Base-by-base conservation (phyloP, 495 filamentous ascomycete genomes). In the Trichoderma orchidacearum region DNA sequence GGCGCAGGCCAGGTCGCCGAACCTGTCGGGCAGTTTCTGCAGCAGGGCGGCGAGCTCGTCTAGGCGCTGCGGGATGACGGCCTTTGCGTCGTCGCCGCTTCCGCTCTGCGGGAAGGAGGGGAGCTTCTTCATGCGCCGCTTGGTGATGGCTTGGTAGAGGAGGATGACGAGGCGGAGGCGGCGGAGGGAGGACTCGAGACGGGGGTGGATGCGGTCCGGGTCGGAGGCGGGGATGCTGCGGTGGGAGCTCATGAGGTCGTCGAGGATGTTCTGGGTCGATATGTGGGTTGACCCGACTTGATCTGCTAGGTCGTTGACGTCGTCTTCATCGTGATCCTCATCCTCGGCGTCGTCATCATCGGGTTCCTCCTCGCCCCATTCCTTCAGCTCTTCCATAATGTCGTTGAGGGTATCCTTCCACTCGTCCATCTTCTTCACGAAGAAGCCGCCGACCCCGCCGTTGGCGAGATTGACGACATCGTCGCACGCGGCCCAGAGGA, bases 361-460 rank as follows among this genome's bases (percentile, higher is more conserved):
- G 2, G 72, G 74, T 21, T 75, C 77, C 59, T 84, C 82, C n/a
- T 84, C 84, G 52, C 85, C 82, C 85, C 90, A 96, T 61, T 89
- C 86, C 58, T 88, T 87, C 59, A 96, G 68, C 69, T 96, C 90
- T 60, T 84, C 78, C 28, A 93, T 75, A 0, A 89, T 85, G 72
- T 96, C 90, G 58, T 85, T 77, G 13, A 96, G 67, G 11, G 87
- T 77, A 59, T 85, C 85, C 53, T 81, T 72, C 61, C 82, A 86
- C 58, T 84, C 73, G 62, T 85, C 80, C 15, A 79, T 81, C 59
- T 82, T 85, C 51, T 73, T 66, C 12, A 80, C 66, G 18, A 88
- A 64, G 34, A 85, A 72, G 0, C 81, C 84, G 0, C 77, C 75
- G 32, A 92, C 74, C 0, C 87, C 90, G 13, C 82, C 70, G n/a